Evolutionary conservation across 768 basidiomycete species (phyloP).

Genomic region (Psilocybe subaeruginosa): DNA sequence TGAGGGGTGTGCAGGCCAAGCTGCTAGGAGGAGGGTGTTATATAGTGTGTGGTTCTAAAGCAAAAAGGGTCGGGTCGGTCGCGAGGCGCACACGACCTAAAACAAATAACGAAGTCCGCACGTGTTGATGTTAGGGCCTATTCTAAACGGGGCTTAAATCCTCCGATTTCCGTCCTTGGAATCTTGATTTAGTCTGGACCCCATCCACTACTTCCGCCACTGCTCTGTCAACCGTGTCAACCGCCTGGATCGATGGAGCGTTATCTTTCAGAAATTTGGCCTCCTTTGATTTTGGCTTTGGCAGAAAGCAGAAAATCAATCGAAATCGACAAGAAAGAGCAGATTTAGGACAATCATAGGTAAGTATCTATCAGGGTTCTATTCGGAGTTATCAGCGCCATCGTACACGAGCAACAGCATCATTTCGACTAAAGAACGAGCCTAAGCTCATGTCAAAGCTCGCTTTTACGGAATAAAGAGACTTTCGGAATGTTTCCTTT

Average conservation of each 20-base stretch:
- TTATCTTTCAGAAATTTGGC: not conserved
- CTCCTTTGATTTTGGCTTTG: not conserved
- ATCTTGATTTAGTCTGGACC: conserved; percentile 9
- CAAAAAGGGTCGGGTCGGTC: not conserved
- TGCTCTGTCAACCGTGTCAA: not conserved
- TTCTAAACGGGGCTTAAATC: not conserved
- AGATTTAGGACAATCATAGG: too few relatives aligned
- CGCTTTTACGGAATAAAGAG: not conserved
- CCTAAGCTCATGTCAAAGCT: not conserved
- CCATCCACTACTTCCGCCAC: not conserved
- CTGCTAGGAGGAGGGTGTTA: not conserved
- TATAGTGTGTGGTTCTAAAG: not conserved
- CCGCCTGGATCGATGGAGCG: not conserved
- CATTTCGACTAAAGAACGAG: not conserved
- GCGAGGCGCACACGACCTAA: conserved; percentile 12
- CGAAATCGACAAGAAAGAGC: not conserved
- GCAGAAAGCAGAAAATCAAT: not conserved
- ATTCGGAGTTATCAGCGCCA: not conserved
- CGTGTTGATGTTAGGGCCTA: not conserved
- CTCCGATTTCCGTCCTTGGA: not conserved
- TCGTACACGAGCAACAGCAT: not conserved
- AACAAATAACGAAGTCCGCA: not conserved
- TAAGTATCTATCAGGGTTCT: not conserved
- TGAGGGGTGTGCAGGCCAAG: not conserved
- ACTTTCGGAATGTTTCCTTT: not conserved